phyloP scores from a whole-genome alignment of 179 eudicot genomes.

The Amaranthus tricolor region DNA sequence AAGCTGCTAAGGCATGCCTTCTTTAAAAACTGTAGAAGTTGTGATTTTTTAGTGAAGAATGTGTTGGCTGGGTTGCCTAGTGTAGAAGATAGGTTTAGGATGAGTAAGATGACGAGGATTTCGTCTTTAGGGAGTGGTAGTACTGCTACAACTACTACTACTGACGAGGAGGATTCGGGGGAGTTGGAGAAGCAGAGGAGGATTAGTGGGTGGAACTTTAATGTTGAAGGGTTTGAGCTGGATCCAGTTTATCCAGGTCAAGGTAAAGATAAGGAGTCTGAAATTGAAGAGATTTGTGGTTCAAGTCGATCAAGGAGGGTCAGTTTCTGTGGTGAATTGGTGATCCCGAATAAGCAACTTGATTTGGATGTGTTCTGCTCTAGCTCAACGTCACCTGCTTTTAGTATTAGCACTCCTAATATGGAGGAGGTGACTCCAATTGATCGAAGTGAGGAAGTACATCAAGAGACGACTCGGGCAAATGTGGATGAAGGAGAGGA shows the following conservation, averaged over 20 bases:
- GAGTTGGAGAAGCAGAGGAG: conserved; percentile 50
- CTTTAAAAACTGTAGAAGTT: conserved; percentile 50
- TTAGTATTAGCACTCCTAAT: conserved; percentile 25
- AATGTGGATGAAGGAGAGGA: conserved; percentile 20
- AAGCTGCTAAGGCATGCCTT: conserved; percentile 66
- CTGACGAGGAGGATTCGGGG: conserved; percentile 21
- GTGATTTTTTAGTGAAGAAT: conserved; percentile 59
- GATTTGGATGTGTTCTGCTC: conserved; percentile 23
- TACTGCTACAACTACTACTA: conserved; percentile 10
- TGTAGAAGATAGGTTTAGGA: conserved; percentile 60
- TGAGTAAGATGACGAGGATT: conserved; percentile 28
- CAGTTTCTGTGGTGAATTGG: conserved; percentile 36
- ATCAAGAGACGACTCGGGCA: conserved; percentile 3
- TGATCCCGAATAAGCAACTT: conserved; percentile 26
- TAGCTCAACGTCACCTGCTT: conserved; percentile 20
- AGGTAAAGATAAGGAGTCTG: neutral
- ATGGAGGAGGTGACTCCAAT: conserved; percentile 16
- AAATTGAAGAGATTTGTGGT: neutral
- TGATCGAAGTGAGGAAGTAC: conserved; percentile 17
- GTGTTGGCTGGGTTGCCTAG: conserved; percentile 54
- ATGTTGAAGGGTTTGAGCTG: conserved; percentile 60
- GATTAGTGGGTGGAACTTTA: conserved; percentile 89
- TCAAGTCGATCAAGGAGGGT: conserved; percentile 23
- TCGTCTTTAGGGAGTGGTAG: conserved; percentile 26
- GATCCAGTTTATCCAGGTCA: conserved; percentile 55